Base-by-base conservation (phyloP, 2,329 filamentous ascomycete genomes). In the Keithomyces neogunnii region DNA sequence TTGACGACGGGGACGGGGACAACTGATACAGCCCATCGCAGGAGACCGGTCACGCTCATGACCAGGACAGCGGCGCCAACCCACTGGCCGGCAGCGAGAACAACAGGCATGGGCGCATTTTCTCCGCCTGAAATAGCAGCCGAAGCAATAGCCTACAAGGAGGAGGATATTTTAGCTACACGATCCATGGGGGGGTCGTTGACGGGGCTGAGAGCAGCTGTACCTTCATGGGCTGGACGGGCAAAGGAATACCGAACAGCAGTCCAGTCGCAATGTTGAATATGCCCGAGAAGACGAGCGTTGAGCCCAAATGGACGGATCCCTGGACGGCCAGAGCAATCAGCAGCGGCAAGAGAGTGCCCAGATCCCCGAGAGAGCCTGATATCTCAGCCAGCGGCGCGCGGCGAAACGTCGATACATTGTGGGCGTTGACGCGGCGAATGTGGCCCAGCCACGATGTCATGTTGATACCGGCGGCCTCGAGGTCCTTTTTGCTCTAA, bases 1-100 rank as follows among this genome's bases (percentile, higher is more conserved):
- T 95, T 96, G 49, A 97, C 85, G 0, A 97, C 86, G 0, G 91
- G 88, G 11, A 91, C 81, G 0, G 92, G 92, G 7, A 95, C 86
- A 11, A 84, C 74, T n/a, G 74, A 70, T 7, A 87, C 84, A 48
- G 89, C 83, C 76, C 83, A 86, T 52, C 76, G 77, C 33, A 96
- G 73, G n/a, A 93, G 69, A 1, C 92, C 89, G 0, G 89, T 95
- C 4, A 84, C 64, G 62, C 86, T 91, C 64, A 96, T 82, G 1
- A 95, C 5, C 7, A 92, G 76, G 7, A 96, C 85, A 28, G 85
- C 78, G 5, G 72, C 72, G 2, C 84, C 84, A 35, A 96, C 90
- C 52, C 89, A 86, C 56, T 73, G 66, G 38, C 92, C 79, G 2
- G 92, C 92, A 1, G 90, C 89, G 0, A 88, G 86, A n/a, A 89